Percentiles rank a stretch among this genome's conserved stretches.
These are phyloP conservation scores for Candida quercuum DNA, from an alignment of 805 yeast species.

Conservation along the genomic window DNA sequence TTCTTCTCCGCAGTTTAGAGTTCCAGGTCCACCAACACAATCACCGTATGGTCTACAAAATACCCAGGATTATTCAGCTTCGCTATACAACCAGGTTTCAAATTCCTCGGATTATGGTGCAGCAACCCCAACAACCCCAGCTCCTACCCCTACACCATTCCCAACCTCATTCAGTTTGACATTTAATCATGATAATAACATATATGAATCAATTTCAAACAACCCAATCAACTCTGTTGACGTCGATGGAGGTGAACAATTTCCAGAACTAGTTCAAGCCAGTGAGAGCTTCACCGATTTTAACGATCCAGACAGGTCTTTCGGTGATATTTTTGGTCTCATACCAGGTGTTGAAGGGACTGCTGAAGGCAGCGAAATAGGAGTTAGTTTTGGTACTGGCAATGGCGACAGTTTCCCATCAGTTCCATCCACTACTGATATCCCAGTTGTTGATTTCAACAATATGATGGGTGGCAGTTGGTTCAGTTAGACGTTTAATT, in stretches of 20 bases:
- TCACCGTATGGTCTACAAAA: too few species aligned
- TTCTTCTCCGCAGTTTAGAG: too few species aligned
- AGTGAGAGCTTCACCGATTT: constrained; percentile 9
- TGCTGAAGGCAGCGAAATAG: neutral
- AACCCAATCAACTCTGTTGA: constrained; percentile 8
- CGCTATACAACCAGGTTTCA: neutral
- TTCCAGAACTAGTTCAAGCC: constrained; percentile 9
- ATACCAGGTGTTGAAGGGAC: neutral
- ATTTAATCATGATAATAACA: constrained; percentile 1
- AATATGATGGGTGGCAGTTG: constrained; percentile 19
- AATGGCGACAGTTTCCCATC: neutral
- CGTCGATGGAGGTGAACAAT: constrained; percentile 6
- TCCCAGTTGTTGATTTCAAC: constrained; percentile 9
- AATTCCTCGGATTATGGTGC: constrained; percentile 1
- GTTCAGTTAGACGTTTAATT: constrained; percentile 16
- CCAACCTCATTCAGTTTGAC: constrained; percentile 7
- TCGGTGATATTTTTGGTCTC: constrained; percentile 16
- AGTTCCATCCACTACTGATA: neutral
- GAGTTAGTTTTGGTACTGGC: constrained; percentile 1
- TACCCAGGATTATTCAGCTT: neutral
- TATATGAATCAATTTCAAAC: neutral
- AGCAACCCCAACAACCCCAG: constrained; percentile 9
- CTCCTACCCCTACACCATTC: constrained; percentile 1
- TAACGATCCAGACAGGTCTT: constrained; percentile 11
- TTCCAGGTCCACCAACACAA: too few species aligned